Percentiles rank a stretch among this genome's conserved stretches.
Conservation (phyloP, 2,329 filamentous ascomycete genomes). For the Botrytis galanthina region DNA sequence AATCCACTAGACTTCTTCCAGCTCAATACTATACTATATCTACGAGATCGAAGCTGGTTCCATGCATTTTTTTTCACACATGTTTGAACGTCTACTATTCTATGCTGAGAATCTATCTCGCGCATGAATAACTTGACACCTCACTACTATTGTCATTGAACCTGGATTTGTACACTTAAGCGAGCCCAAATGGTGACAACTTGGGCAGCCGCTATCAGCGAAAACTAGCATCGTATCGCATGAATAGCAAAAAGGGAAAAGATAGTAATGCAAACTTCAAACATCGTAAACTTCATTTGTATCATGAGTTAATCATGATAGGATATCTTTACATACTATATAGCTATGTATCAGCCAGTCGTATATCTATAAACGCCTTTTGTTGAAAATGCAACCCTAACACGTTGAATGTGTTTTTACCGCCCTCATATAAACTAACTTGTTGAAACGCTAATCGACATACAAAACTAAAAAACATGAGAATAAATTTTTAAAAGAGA, state of each 20-base stretch:
- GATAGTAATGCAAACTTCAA: neutral
- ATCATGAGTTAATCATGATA: conserved; percentile 19
- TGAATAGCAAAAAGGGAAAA: neutral
- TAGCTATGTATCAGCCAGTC: neutral
- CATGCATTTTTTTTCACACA: neutral
- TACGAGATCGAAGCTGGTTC: neutral
- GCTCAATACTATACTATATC: too few relatives aligned
- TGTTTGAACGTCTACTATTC: neutral
- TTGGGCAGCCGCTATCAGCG: neutral
- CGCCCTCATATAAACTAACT: conserved; percentile 5
- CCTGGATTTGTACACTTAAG: neutral
- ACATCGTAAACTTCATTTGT: conserved; percentile 8
- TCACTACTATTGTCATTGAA: neutral
- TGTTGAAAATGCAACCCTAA: conserved; percentile 21
- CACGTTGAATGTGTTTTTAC: conserved; percentile 21
- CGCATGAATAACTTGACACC: neutral
- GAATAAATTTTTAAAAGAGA: conserved; percentile 65
- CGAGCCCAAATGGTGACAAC: neutral
- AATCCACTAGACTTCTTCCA: too few relatives aligned
- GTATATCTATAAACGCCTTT: conserved; percentile 19
- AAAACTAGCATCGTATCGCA: neutral
- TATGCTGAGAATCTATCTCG: neutral
- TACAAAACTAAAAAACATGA: neutral
- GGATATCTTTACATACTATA: conserved; percentile 17
- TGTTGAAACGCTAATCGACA: conserved; percentile 21